Evolutionary conservation across 192 early-diverging fungal species (phyloP), one percentile per base, ranked within the genome.

Genomic region (Entomortierella beljakovae): DNA sequence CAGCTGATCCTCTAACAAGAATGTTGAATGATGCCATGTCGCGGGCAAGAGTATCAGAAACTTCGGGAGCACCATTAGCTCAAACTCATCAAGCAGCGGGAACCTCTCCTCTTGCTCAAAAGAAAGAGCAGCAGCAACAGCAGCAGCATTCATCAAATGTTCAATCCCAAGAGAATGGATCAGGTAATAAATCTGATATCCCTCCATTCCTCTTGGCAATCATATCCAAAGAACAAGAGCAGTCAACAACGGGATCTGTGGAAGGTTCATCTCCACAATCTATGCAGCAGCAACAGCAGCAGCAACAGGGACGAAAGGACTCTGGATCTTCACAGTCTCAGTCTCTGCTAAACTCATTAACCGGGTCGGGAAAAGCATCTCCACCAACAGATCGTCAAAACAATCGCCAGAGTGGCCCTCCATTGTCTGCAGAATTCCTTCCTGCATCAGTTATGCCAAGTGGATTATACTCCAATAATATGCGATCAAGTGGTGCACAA

Each of bases 21-120:
- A 79, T 79, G 75, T 16, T 79, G 29, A 79, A 43, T 26, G 67
- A 69, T 0, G 75, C 75, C 46, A 79, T 79, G 75, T 70, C 75
- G 5, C 50, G 34, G 32, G 75, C 57, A 23, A 64, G 75, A 28
- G 75, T 79, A 1, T 79, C 75, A 8, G 75, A 79, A 57, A 53
- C 57, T 15, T 79, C 75, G 54, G 75, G 75, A 33, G 50, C 40
- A 5, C 75, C 75, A 32, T 35, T 52, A 0, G 29, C 38, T 8
- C 61, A 57, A 2, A 5, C 7, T 22, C 18, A 50, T 18, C 32
- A 51, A 20, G 4, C 28, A 28, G n/a, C 59, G 55, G 20, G 15
- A 3, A 20, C 43, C 3, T 46, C 43, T 15, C 15, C 43, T 46
- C 15, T 20, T 46, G 43, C 20, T 3, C 43, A 46, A 15, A 46